Conservation (phyloP, 257 asterid species). For the Solanum chmielewskii region DNA sequence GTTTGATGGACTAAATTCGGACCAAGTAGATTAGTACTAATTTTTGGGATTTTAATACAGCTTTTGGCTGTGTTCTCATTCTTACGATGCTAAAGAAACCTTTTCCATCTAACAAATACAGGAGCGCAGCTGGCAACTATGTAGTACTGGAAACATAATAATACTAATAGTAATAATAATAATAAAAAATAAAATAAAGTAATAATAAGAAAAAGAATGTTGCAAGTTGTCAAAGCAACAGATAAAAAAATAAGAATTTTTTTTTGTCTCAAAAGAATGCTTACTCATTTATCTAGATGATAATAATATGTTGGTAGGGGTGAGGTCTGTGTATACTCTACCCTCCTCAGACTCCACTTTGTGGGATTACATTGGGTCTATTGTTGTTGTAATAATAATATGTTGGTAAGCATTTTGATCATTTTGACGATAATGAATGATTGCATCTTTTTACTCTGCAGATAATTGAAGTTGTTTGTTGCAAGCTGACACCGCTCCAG, state of each 20-base stretch:
- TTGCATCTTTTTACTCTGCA: conserved; percentile 15
- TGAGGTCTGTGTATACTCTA: background rate
- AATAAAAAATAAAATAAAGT: background rate
- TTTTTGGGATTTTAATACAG: background rate
- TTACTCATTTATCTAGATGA: background rate
- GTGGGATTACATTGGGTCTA: background rate
- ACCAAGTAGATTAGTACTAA: background rate
- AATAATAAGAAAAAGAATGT: background rate
- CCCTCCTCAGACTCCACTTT: background rate
- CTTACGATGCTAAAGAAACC: background rate
- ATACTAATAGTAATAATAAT: background rate
- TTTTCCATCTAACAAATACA: background rate
- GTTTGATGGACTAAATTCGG: background rate
- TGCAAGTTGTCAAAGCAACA: background rate
- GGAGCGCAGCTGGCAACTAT: background rate
- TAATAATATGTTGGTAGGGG: background rate
- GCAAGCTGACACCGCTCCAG: conserved; percentile 91
- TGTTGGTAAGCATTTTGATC: background rate
- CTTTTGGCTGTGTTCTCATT: background rate
- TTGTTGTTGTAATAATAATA: background rate
- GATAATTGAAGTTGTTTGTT: conserved; percentile 90
- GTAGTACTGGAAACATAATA: background rate
- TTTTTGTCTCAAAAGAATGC: background rate
- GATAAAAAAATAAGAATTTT: background rate
- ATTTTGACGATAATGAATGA: background rate